Percentiles rank a stretch among this genome's conserved stretches.
These are phyloP conservation scores for Chalaropsis thielavioides DNA, from an alignment of 2,329 filamentous ascomycete species.

Conservation along the genomic window DNA sequence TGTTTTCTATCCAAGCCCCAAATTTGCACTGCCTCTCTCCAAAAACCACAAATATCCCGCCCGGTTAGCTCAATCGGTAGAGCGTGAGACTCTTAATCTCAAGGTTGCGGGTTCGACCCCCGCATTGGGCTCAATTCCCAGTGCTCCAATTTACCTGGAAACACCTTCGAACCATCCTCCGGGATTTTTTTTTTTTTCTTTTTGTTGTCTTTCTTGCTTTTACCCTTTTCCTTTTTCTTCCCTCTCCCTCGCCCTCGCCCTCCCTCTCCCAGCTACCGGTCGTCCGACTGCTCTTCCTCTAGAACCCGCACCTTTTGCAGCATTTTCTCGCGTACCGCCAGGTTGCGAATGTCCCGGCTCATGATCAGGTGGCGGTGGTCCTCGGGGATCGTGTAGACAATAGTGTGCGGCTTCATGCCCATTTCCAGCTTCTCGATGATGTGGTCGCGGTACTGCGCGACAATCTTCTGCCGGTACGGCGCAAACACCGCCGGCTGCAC, in stretches of 20 bases:
- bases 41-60: constrained; percentile 21
- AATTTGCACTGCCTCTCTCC: too few relatives aligned
- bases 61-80: constrained; percentile 56
- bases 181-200: neutral
- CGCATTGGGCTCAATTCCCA: neutral
- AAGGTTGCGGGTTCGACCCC: constrained; percentile 29
- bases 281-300: neutral
- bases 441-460: neutral
- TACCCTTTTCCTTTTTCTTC: neutral
- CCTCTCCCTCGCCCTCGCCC: neutral
- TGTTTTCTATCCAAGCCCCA: too few relatives aligned
- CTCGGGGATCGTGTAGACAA: neutral
- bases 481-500: neutral
- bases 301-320: neutral
- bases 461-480: neutral
- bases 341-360: neutral
- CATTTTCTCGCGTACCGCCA: neutral
- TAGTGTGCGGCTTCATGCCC: neutral
- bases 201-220: neutral
- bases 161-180: neutral
- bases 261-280: neutral
- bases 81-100: constrained; percentile 55
- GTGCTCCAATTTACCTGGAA: neutral
- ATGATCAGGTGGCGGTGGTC: neutral
- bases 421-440: neutral